Percentiles rank a stretch among this genome's conserved stretches.
Evolutionary conservation across 78 protist genomes (phyloP).

Genomic region (Pelomyxa schiedti): DNA sequence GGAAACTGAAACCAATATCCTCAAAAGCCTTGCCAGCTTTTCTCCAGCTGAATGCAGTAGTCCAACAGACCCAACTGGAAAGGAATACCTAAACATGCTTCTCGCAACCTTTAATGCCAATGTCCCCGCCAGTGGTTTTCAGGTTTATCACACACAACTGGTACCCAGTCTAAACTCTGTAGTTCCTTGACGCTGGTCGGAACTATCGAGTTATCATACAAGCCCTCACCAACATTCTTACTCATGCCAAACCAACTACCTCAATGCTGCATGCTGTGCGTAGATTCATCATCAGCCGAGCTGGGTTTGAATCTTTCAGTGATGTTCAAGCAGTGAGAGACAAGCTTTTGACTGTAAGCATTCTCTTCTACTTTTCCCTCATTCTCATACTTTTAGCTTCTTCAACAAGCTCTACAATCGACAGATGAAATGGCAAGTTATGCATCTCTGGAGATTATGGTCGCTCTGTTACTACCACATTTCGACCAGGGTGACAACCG

Average conservation of each 20-base stretch:
- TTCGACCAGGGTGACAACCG: not conserved
- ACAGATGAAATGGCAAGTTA: not conserved
- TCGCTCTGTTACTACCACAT: not conserved
- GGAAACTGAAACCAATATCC: not conserved
- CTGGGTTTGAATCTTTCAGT: slow-evolving; percentile 35
- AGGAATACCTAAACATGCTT: not conserved
- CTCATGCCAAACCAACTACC: not conserved
- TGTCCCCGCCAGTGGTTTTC: not conserved
- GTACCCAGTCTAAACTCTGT: no score
- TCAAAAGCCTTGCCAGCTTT: not conserved
- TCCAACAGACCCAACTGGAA: not conserved
- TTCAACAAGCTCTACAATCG: not conserved
- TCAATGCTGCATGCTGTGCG: slow-evolving; percentile 19
- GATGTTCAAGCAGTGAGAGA: not conserved
- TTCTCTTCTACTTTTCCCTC: no score
- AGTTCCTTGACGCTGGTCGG: not conserved
- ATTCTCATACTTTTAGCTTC: no score
- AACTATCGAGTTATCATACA: not conserved
- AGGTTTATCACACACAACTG: no score
- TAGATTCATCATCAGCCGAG: slow-evolving; percentile 32
- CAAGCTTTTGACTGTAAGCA: not conserved
- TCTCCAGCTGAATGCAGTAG: not conserved
- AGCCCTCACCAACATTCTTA: not conserved
- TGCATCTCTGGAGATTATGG: not conserved
- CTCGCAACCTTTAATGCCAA: not conserved